Evolutionary conservation across 2,329 filamentous ascomycete species (phyloP), one percentile per base, ranked within the genome.

Genomic region (Aspergillus fumigatus): DNA sequence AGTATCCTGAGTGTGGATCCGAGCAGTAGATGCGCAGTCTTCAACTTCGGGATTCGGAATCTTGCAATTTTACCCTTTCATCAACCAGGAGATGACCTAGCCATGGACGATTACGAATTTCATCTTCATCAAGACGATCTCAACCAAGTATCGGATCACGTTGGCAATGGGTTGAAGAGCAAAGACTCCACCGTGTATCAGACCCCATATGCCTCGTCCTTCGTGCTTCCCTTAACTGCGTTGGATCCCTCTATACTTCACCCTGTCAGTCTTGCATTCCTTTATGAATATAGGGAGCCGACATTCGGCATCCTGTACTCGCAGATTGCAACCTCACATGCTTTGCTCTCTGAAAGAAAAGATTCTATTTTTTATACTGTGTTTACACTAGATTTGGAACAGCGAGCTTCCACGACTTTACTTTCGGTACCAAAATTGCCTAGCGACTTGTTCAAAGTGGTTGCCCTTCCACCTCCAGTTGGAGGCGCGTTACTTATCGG

Each of bases 221-320:
- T 97, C 79, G 93, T 97, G 62, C 83, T 99, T 62, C 89, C 92
- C 61, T 82, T 97, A 63, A 91, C 92, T 53, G 86, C 92, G 67
- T 82, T 99, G 75, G 93, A 97, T 73, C 89, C 92, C 60, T 86
- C 84, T 61, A 82, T 99, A 65, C 85, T 93, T 58, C 89, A 96
- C 74, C 92, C 93, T 50, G 86, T 97, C 68, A 90, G 96, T 70
- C 84, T 99, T 68, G 88, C 90, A 54, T 99, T 99, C 73, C 79
- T 99, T 62, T 85, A 97, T 81, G 93, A 97, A 77, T 99, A 99
- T 75, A 88, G 94, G 73, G 94, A 97, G 75, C 93, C 94, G 11
- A 99, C 94, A 0, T 96, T 99, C 77, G 94, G 93, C 55, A 92
- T 99, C 59, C 80, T 99, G 45, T 94, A 91, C 49, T 90, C 92